Base-by-base conservation (phyloP, 768 basidiomycete species). In the Tylopilus vinaceipallidus region DNA sequence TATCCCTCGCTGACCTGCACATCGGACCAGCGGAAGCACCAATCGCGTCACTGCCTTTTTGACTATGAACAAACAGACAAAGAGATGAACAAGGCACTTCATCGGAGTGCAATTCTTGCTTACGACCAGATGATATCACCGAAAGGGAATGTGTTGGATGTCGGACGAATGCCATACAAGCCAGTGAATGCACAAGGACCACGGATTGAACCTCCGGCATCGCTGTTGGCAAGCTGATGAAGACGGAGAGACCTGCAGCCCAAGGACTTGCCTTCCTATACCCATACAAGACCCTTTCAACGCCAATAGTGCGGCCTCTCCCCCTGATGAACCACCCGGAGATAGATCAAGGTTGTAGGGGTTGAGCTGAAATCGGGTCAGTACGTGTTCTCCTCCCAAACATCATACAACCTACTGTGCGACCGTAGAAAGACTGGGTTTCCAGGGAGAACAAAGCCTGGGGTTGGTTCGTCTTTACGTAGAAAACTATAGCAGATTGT, bases 321-420 rank as follows among this genome's bases (percentile, higher is more conserved):
- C 80, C 6, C 80, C 80, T 2, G 74, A 75, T 9, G 77, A 78
- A n/a, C 80, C 80, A 13, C 80, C 80, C 1, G 71, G 60, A 0
- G 74, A 76, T 20, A 78, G 59, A 11, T 62, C 39, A 2, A 70
- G 63, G 52, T 79, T 78, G 61, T 66, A 59, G 1, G 80, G 80
- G 47, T 81, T 78, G 26, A 68, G 57, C 38, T 78, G 66, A 35
- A 41, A 40, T 23, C n/a, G 23, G 16, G 38, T 50, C 7, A 54
- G 10, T 11, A 16, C 20, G n/a, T 2, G 0, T 6, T 17, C 27
- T n/a, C 19, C 6, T 16, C 7, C 16, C 3, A 9, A 1, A 3
- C 1, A 41, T 23, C n/a, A 6, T 14, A 11, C 16, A 23, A 45
- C 63, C 8, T 20, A 65, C 64, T 3, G 62, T 65, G 38, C 66